phyloP scores from a whole-genome alignment of 2,329 filamentous ascomycete genomes.

The Capronia americana region DNA sequence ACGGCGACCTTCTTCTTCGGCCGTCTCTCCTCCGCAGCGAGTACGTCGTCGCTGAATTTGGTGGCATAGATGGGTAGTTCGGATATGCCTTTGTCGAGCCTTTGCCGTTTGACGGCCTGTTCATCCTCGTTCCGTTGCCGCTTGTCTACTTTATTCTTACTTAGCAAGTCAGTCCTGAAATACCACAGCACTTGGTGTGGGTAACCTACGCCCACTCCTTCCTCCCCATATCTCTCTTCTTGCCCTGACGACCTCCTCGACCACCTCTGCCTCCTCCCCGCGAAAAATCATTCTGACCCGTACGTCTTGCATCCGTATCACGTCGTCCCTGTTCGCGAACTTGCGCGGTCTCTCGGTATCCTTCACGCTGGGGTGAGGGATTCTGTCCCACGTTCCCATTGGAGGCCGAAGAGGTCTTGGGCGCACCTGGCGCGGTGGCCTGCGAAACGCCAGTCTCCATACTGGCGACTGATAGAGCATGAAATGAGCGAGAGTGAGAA shows the following conservation, averaged over 20 bases:
- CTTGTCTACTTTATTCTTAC: constrained; percentile 58
- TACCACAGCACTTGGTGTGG: constrained; percentile 32
- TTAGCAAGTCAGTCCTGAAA: constrained; percentile 56
- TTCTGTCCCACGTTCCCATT: neutral
- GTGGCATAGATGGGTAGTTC: constrained; percentile 61
- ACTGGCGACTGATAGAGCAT: constrained; percentile 26
- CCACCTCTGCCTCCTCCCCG: constrained; percentile 38
- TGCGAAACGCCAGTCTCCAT: constrained; percentile 27
- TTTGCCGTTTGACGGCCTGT: constrained; percentile 63
- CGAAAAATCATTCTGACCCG: constrained; percentile 32
- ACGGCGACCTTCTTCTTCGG: constrained; percentile 98
- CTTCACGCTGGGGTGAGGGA: constrained; percentile 1
- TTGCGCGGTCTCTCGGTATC: constrained; percentile 7
- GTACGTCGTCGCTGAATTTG: constrained; percentile 76
- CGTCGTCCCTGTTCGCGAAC: constrained; percentile 18
- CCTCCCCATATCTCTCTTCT: constrained; percentile 71
- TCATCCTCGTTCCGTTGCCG: constrained; percentile 58
- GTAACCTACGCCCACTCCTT: constrained; percentile 66
- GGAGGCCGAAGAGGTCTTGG: neutral
- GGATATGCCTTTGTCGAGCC: constrained; percentile 52
- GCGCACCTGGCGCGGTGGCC: constrained; percentile 18
- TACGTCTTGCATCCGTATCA: constrained; percentile 24
- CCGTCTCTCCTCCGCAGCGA: constrained; percentile 81
- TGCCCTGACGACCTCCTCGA: constrained; percentile 44
- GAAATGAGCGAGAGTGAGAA: constrained; percentile 3